Percentiles rank a stretch among this genome's conserved stretches.
phyloP scores from a whole-genome alignment of 2,329 filamentous ascomycete genomes.

The Rhynchosporium secalis region DNA sequence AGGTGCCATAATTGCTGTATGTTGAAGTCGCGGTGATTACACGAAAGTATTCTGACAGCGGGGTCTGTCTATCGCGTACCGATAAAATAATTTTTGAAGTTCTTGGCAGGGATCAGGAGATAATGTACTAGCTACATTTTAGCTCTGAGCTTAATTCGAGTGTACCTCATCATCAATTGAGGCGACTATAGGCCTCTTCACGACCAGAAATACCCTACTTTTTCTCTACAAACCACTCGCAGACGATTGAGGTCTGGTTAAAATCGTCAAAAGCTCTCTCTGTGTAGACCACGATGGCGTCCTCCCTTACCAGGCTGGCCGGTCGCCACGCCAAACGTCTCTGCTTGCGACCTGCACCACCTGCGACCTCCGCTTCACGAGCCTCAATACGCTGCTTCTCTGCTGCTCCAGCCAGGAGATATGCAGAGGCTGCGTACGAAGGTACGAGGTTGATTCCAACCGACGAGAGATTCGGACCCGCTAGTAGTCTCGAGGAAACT shows the following conservation, averaged over 20 bases:
- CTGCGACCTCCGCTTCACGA: constrained; percentile 40
- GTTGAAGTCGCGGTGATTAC: constrained; percentile 1
- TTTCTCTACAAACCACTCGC: constrained; percentile 29
- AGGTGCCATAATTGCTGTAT: constrained; percentile 44
- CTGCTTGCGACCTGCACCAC: constrained; percentile 49
- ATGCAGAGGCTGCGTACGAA: constrained; percentile 56
- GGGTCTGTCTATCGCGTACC: constrained; percentile 23
- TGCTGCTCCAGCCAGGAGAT: constrained; percentile 60
- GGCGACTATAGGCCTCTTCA: constrained; percentile 10
- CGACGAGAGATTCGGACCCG: constrained; percentile 61
- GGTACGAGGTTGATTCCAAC: constrained; percentile 54
- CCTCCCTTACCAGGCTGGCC: constrained; percentile 71
- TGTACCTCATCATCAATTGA: constrained; percentile 31
- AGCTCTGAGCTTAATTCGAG: constrained; percentile 23
- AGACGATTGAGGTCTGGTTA: constrained; percentile 32
- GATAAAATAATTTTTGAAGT: constrained; percentile 12
- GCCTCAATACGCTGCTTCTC: constrained; percentile 62
- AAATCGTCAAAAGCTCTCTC: constrained; percentile 26
- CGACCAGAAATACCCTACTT: constrained; percentile 23
- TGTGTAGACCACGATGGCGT: constrained; percentile 59
- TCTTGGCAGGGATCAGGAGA: neutral
- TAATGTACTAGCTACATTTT: constrained; percentile 6
- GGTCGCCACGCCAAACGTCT: constrained; percentile 69
- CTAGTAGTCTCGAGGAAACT: constrained; percentile 51
- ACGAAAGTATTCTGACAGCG: constrained; percentile 9